Evolutionary conservation across 768 basidiomycete genomes (phyloP).

Genomic region (Lactifluus volemus): DNA sequence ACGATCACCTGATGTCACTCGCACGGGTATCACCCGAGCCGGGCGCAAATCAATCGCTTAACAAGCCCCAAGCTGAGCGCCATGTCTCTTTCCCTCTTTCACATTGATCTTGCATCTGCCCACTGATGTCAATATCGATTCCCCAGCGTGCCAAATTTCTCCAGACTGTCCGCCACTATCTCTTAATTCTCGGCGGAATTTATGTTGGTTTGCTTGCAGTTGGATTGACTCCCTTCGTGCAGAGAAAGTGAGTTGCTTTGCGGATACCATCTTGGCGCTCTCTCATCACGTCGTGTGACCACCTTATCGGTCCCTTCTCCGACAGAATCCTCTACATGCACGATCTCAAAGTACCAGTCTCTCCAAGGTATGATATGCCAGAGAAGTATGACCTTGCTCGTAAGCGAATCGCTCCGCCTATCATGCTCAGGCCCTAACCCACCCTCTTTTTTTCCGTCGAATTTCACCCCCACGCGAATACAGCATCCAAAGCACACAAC

Average conservation of each 20-base stretch:
- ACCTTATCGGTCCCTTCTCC: background rate
- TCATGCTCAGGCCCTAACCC: background rate
- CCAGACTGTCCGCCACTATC: conserved; percentile 22
- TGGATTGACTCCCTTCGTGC: conserved; percentile 52
- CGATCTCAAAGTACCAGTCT: conserved; percentile 51
- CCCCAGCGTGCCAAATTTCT: conserved; percentile 12
- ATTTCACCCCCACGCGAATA: background rate
- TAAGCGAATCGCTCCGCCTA: conserved; percentile 28
- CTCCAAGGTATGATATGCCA: conserved; percentile 55
- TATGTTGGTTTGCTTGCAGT: conserved; percentile 44
- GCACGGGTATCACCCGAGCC: no score
- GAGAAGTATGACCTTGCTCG: conserved; percentile 78
- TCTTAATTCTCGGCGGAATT: conserved; percentile 38
- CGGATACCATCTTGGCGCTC: background rate
- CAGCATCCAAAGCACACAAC: conserved; percentile 53
- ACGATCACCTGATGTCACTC: background rate
- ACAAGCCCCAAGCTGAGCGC: no score
- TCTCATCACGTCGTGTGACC: conserved; percentile 23
- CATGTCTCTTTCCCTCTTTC: background rate
- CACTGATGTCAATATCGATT: background rate
- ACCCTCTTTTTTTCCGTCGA: background rate
- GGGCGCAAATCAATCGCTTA: no score
- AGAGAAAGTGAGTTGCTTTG: conserved; percentile 49
- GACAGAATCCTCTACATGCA: conserved; percentile 58
- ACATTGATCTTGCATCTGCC: background rate